Conservation (phyloP, 2,329 filamentous ascomycete genomes). For the Eutypa lata region DNA sequence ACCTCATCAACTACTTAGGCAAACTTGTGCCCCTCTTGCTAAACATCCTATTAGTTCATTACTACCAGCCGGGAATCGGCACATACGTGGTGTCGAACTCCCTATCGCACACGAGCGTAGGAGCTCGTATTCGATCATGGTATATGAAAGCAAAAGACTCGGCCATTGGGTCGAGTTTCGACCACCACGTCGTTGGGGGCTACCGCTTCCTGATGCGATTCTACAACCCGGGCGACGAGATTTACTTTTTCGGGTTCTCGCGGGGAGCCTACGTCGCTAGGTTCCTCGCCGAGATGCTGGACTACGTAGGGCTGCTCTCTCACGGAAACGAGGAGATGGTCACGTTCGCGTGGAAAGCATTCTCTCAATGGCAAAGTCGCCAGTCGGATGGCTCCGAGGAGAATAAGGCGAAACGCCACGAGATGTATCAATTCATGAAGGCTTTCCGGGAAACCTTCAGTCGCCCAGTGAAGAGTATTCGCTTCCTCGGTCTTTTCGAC, state of each 20-base stretch:
- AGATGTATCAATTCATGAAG: conserved; percentile 72
- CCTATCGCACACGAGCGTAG: conserved; percentile 53
- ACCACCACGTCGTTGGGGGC: conserved; percentile 77
- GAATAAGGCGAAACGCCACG: conserved; percentile 47
- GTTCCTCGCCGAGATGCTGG: conserved; percentile 80
- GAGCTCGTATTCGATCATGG: conserved; percentile 61
- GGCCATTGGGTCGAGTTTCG: conserved; percentile 76
- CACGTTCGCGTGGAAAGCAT: conserved; percentile 79
- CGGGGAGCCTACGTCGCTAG: conserved; percentile 71
- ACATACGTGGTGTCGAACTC: conserved; percentile 65
- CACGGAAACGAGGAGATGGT: conserved; percentile 86
- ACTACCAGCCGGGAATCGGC: conserved; percentile 69
- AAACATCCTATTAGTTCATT: conserved; percentile 41
- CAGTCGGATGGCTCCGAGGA: conserved; percentile 41
- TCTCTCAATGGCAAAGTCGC: conserved; percentile 68
- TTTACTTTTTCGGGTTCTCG: conserved; percentile 73
- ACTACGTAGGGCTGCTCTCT: conserved; percentile 74
- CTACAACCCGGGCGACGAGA: conserved; percentile 61
- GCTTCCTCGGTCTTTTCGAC: conserved; percentile 77
- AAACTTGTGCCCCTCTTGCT: conserved; percentile 3
- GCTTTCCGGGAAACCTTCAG: conserved; percentile 80
- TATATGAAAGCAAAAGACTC: conserved; percentile 74
- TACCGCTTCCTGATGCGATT: conserved; percentile 78
- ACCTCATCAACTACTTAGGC: no score
- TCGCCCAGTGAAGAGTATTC: conserved; percentile 68